phyloP scores from a whole-genome alignment of 148 eudicot species.

The Silene conica region DNA sequence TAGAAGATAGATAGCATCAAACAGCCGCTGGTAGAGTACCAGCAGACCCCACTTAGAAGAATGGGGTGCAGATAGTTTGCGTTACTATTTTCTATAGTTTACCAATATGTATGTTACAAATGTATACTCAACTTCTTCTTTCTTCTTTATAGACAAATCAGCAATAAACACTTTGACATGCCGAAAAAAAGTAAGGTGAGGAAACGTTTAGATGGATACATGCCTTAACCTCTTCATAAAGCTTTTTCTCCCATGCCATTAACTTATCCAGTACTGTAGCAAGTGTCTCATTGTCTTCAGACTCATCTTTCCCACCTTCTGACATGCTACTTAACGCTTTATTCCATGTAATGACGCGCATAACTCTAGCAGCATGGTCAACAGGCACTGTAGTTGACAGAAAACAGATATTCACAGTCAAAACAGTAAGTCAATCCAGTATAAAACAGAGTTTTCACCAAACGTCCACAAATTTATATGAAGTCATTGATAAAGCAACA shows the following conservation, averaged over 20 bases:
- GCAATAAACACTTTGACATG: neutral
- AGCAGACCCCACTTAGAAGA: too few species aligned
- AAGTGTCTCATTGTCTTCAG: conserved; percentile 84
- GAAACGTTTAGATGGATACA: conserved; percentile 10
- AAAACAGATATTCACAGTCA: neutral
- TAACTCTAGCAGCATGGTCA: conserved; percentile 96
- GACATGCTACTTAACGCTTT: conserved; percentile 50
- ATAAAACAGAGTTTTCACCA: neutral
- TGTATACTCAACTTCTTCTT: conserved; percentile 1
- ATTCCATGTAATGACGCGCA: conserved; percentile 98
- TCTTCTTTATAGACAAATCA: conserved; percentile 11
- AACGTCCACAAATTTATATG: neutral
- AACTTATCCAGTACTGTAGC: conserved; percentile 92
- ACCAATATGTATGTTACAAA: neutral
- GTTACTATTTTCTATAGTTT: neutral
- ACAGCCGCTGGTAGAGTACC: too few species aligned
- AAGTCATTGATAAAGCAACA: neutral
- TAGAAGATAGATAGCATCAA: too few species aligned
- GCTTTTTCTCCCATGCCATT: conserved; percentile 98
- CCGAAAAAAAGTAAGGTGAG: neutral
- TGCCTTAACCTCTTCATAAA: conserved; percentile 98
- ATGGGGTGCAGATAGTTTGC: neutral
- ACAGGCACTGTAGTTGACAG: conserved; percentile 58
- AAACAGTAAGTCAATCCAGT: neutral
- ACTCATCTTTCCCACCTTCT: conserved; percentile 54